Percentiles rank a stretch among this genome's conserved stretches.
phyloP scores from a whole-genome alignment of 331 rosid species.

The Ulmus americana region DNA sequence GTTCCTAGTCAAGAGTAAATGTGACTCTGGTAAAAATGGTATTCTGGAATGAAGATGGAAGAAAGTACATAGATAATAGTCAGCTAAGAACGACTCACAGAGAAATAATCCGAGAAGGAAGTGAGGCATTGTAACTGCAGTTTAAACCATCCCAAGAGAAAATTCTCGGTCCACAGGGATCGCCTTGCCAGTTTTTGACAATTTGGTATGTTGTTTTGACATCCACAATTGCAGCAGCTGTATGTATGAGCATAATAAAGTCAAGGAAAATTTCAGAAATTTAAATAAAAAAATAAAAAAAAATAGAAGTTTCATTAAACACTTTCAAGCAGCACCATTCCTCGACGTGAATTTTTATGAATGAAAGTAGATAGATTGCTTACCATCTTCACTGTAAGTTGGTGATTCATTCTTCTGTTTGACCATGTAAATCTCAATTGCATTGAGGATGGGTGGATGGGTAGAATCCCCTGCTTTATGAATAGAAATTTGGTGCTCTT shows the following conservation, averaged over 20 bases:
- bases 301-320: too few species aligned
- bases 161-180: conserved; percentile 65
- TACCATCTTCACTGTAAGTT: conserved; percentile 56
- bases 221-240: conserved; percentile 50
- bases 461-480: conserved; percentile 40
- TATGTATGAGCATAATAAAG: conserved; percentile 1
- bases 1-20: conserved; percentile 39
- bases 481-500: conserved; percentile 52
- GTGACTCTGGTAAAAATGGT: conserved; percentile 5
- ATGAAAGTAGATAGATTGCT: conserved; percentile 8
- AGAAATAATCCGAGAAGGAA: conserved; percentile 48
- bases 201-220: conserved; percentile 38
- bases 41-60: neutral
- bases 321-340: neutral
- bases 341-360: conserved; percentile 7
- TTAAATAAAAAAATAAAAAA: neutral
- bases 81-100: conserved; percentile 36
- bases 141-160: conserved; percentile 55
- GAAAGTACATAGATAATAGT: neutral
- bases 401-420: conserved; percentile 27
- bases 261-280: neutral
- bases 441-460: conserved; percentile 69
- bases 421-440: conserved; percentile 49
- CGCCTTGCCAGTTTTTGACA: conserved; percentile 54
- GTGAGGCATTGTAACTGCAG: conserved; percentile 41